Percentiles rank a stretch among this genome's conserved stretches.
phyloP scores from a whole-genome alignment of 2,329 filamentous ascomycete genomes.

The Neospermospora avenae region DNA sequence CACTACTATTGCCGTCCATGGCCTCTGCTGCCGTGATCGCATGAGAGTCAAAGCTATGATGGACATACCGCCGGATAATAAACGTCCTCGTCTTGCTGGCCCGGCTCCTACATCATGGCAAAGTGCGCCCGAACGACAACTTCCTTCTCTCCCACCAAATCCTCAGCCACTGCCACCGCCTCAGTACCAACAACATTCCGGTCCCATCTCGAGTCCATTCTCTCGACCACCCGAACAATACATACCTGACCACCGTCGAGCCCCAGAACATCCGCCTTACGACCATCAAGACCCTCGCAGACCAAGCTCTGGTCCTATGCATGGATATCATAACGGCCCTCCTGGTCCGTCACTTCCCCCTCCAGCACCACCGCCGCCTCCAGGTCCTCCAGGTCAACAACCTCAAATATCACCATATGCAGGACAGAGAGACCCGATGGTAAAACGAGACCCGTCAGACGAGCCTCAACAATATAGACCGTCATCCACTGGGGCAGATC shows the following conservation, averaged over 20 bases:
- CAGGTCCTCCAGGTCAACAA: slow-evolving; percentile 19
- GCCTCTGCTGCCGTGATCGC: slow-evolving; percentile 35
- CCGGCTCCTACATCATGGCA: slow-evolving; percentile 42
- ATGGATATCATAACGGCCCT: slow-evolving; percentile 33
- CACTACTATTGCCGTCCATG: slow-evolving; percentile 36
- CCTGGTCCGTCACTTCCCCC: slow-evolving; percentile 37
- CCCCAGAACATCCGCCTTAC: slow-evolving; percentile 53
- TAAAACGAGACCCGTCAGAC: slow-evolving; percentile 51
- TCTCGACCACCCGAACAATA: slow-evolving; percentile 35
- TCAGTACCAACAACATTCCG: slow-evolving; percentile 25
- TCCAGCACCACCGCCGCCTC: slow-evolving; percentile 31
- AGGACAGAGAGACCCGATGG: slow-evolving; percentile 45
- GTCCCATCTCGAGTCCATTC: slow-evolving; percentile 20
- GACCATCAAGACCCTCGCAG: slow-evolving; percentile 39
- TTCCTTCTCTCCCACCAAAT: slow-evolving; percentile 34
- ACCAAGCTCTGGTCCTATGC: slow-evolving; percentile 29
- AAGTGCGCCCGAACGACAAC: slow-evolving; percentile 43
- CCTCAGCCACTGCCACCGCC: slow-evolving; percentile 27
- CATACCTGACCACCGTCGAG: slow-evolving; percentile 48
- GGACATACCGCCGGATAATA: slow-evolving; percentile 61
- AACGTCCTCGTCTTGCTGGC: slow-evolving; percentile 54
- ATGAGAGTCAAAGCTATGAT: slow-evolving; percentile 44
- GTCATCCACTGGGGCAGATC: slow-evolving; percentile 30
- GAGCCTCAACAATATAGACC: slow-evolving; percentile 38
- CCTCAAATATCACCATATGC: slow-evolving; percentile 37